A percentile compares a stretch with the other conserved stretches of the same genome.
Evolutionary conservation across 495 filamentous ascomycete species (phyloP).

Genomic region (Aspergillus cavernicola): DNA sequence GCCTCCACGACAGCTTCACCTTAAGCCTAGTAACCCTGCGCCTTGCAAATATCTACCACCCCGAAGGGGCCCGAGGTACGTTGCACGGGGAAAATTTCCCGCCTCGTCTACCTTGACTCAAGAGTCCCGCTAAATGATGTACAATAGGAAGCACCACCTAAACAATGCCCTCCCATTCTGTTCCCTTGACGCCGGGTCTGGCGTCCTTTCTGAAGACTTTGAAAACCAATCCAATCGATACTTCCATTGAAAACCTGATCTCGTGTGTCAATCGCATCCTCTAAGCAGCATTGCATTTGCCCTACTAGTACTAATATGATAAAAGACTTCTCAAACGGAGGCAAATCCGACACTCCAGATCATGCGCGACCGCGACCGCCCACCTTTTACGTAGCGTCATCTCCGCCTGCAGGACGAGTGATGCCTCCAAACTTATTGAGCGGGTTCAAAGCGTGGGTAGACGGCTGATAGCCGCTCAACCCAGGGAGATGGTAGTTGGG

Average conservation of each 20-base stretch:
- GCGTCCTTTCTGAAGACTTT: slow-evolving; percentile 74
- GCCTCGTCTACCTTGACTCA: slow-evolving; percentile 5
- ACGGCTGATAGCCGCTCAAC: slow-evolving; percentile 73
- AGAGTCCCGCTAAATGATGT: slow-evolving; percentile 3
- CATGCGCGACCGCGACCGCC: slow-evolving; percentile 86
- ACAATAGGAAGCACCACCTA: neutral
- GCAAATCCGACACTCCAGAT: slow-evolving; percentile 80
- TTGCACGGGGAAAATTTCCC: neutral
- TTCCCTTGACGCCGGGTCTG: slow-evolving; percentile 61
- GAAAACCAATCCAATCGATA: slow-evolving; percentile 66
- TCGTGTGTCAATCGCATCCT: slow-evolving; percentile 52
- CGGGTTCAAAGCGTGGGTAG: slow-evolving; percentile 72
- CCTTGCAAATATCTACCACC: neutral
- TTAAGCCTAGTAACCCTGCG: neutral
- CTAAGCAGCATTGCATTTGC: neutral
- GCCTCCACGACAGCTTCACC: neutral
- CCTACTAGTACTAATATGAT: slow-evolving; percentile 9
- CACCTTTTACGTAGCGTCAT: slow-evolving; percentile 82
- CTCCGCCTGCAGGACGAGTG: slow-evolving; percentile 58
- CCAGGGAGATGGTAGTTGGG: slow-evolving; percentile 83
- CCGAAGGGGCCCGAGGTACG: neutral
- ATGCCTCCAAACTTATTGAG: slow-evolving; percentile 72
- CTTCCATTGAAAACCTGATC: slow-evolving; percentile 75
- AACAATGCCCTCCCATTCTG: slow-evolving; percentile 47
- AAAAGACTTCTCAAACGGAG: slow-evolving; percentile 81